These are phyloP conservation scores for Castanopsis chinensis DNA, from an alignment of 306 rosid species.

Conservation along the genomic window DNA sequence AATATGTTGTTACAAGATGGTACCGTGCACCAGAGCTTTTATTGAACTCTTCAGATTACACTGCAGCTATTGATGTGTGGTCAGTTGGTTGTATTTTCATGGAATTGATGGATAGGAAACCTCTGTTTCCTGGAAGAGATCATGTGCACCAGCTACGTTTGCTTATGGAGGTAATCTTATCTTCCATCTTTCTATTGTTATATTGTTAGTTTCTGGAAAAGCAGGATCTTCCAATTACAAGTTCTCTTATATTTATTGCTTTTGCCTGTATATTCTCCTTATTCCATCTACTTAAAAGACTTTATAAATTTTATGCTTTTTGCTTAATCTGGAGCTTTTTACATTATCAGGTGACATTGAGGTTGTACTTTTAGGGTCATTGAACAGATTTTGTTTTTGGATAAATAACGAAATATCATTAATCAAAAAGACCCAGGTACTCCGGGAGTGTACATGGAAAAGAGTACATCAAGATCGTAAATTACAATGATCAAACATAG, in stretches of 20 bases:
- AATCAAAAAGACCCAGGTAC: too few species aligned
- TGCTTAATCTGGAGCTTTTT: background rate
- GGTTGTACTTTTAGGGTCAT: background rate
- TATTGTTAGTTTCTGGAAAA: background rate
- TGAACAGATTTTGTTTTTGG: background rate
- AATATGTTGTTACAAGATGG: slow-evolving; percentile 95
- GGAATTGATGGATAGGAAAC: slow-evolving; percentile 97
- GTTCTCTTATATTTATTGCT: slow-evolving; percentile 1
- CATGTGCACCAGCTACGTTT: slow-evolving; percentile 92
- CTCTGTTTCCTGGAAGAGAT: slow-evolving; percentile 96
- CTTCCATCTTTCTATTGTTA: background rate
- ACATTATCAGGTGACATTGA: background rate
- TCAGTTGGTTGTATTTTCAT: slow-evolving; percentile 96
- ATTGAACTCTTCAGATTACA: slow-evolving; percentile 90
- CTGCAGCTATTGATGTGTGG: slow-evolving; percentile 99
- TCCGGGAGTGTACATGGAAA: too few species aligned
- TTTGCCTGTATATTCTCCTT: background rate
- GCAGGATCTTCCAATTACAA: background rate
- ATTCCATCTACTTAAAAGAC: background rate
- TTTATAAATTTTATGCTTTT: background rate
- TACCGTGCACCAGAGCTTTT: slow-evolving; percentile 97
- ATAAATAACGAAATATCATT: too few species aligned
- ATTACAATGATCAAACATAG: too few species aligned
- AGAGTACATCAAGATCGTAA: too few species aligned
- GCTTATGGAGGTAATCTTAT: slow-evolving; percentile 82